phyloP scores from a whole-genome alignment of 1,284 basidiomycete genomes.

The Abortiporus biennis region DNA sequence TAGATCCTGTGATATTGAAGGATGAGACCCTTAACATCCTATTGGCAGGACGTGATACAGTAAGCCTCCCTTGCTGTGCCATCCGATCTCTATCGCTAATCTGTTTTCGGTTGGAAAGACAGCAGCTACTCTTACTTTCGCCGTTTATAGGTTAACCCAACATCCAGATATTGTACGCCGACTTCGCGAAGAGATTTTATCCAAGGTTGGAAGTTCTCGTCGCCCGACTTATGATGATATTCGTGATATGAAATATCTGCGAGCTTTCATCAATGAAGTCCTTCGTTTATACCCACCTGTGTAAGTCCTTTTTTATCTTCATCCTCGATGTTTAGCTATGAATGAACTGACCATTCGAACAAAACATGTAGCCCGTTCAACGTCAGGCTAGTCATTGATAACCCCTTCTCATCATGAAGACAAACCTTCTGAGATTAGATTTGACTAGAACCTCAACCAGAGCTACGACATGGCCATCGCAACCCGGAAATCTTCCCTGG shows the following conservation, averaged over 20 bases:
- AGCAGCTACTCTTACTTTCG: slow-evolving; percentile 30
- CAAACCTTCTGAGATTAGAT: neutral
- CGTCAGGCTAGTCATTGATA: neutral
- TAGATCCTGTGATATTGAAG: slow-evolving; percentile 23
- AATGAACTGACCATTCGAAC: slow-evolving; percentile 5
- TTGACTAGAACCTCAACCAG: slow-evolving; percentile 13
- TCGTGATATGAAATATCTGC: slow-evolving; percentile 16
- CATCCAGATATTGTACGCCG: slow-evolving; percentile 29
- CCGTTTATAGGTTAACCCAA: slow-evolving; percentile 34
- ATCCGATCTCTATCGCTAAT: neutral
- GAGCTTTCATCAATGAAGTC: slow-evolving; percentile 15
- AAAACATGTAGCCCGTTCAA: slow-evolving; percentile 20
- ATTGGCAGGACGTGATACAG: slow-evolving; percentile 30
- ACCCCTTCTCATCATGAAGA: neutral
- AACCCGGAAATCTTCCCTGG: slow-evolving; percentile 18
- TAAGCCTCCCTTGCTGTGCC: slow-evolving; percentile 7
- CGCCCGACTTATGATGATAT: slow-evolving; percentile 34
- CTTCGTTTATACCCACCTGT: slow-evolving; percentile 26
- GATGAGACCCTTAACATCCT: slow-evolving; percentile 32
- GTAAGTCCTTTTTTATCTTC: slow-evolving; percentile 18
- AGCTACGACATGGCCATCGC: slow-evolving; percentile 23
- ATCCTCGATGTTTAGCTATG: slow-evolving; percentile 5
- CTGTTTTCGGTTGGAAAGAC: slow-evolving; percentile 14
- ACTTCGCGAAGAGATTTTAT: slow-evolving; percentile 36
- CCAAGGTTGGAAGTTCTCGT: slow-evolving; percentile 24